Evolutionary conservation across 805 yeast genomes (phyloP), one percentile per base, ranked within the genome.

Genomic region (Candida sithepensis): DNA sequence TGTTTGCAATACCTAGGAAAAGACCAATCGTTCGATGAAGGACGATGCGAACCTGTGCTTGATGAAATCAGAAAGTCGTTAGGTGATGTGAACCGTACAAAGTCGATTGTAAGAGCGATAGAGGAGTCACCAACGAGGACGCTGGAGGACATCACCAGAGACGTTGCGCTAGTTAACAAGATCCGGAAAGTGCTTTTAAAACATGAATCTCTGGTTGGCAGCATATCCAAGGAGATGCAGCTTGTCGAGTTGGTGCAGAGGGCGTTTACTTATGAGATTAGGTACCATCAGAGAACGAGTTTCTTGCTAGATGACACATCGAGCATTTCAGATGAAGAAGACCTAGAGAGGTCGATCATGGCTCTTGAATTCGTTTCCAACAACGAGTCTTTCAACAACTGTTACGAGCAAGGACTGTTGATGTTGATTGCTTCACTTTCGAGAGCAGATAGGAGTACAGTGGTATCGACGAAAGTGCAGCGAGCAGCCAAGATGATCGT

Each of bases 111-210:
- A 9, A 40, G 49, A 13, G 47, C 49, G 7, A 55, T 57, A 10
- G 61, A 57, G 38, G 58, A 56, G 13, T 54, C 53, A 30, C 48
- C 59, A 21, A 50, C 49, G 2, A 47, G 50, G 2, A 43, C 44
- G n/a, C 19, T 36, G 24, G 50, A 51, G 3, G 50, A 51, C n/a
- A 52, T 56, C 22, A 56, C 61, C 1, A 46, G 45, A 18, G 50
- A 58, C n/a, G 39, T 59, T 10, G 39, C 55, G 9, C 20, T 58
- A 38, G 39, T 52, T 13, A 59, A 59, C 50, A 58, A 59, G 37
- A 54, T 57, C 7, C 46, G 61, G 30, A 48, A 48, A 24, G 47
- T 55, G 3, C 41, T 59, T 18, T 43, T 39, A 21, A 50, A 49
- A 3, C 52, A 57, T 20, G 47, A 46, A 14, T 20, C 26, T 2